phyloP scores from a whole-genome alignment of 176 grass and related monocot genomes.

The Urochloa ruziziensis region DNA sequence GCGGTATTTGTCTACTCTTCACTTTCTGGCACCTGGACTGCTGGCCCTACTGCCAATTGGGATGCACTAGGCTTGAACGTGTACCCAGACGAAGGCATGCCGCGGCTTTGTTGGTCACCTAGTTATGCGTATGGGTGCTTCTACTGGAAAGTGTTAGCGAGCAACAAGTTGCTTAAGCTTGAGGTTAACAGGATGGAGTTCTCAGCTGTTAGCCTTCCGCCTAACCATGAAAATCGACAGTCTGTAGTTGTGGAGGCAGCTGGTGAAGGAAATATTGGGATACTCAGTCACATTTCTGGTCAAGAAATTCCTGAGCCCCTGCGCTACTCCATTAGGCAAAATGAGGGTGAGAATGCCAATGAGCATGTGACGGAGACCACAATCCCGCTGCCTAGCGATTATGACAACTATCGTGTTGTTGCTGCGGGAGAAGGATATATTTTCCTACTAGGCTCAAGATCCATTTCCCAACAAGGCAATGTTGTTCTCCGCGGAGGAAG shows the following conservation, averaged over 20 bases:
- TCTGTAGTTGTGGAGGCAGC: background rate
- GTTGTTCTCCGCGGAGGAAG: no score
- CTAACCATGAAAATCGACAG: accelerated
- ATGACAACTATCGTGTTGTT: no score
- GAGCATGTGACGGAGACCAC: background rate
- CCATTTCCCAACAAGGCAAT: background rate
- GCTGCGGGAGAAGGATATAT: background rate
- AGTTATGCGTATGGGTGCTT: background rate
- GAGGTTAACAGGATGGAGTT: background rate
- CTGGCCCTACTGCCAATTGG: background rate
- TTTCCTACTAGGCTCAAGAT: background rate
- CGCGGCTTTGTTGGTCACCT: accelerated
- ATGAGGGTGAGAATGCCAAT: background rate
- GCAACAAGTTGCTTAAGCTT: background rate
- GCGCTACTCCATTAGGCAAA: background rate
- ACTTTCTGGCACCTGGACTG: background rate
- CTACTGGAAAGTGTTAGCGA: background rate
- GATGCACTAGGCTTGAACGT: background rate
- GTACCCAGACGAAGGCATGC: no score
- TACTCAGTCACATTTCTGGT: accelerated
- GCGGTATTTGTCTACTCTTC: background rate
- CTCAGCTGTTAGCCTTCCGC: background rate
- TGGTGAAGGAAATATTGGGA: background rate
- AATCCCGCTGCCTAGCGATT: background rate
- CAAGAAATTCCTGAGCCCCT: accelerated